Conservation (phyloP, 23 red algal genomes). For the Agarophyton chilense region DNA sequence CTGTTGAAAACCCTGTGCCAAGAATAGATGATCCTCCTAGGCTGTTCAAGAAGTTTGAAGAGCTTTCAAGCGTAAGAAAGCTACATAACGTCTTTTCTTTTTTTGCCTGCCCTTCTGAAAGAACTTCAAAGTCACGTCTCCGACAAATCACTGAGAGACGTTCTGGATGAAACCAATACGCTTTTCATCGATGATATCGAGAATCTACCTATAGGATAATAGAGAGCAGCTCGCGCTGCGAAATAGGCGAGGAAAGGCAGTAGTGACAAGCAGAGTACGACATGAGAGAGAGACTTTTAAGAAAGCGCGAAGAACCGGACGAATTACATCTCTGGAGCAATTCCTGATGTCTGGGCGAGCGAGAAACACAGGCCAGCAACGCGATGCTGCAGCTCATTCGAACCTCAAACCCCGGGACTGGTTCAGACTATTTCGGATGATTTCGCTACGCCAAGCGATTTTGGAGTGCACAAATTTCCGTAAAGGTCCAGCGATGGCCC, state of each 20-base stretch:
- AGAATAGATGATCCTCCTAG: constrained; percentile 82
- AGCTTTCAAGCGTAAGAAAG: constrained; percentile 58
- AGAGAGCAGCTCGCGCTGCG: constrained; percentile 30
- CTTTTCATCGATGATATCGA: constrained; percentile 65
- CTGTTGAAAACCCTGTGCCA: constrained; percentile 78
- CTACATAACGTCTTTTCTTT: constrained; percentile 70
- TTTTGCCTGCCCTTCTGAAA: constrained; percentile 55
- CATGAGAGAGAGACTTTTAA: neutral
- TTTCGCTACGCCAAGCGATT: too few species aligned
- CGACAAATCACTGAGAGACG: constrained; percentile 20
- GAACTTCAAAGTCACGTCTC: neutral
- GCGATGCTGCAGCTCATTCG: too few species aligned
- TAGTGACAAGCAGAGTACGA: constrained; percentile 31
- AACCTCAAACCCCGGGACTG: too few species aligned
- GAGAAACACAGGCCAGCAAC: neutral
- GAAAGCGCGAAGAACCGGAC: neutral
- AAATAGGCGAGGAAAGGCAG: constrained; percentile 16
- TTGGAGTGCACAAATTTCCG: too few species aligned
- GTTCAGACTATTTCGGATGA: too few species aligned
- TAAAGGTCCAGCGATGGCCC: too few species aligned
- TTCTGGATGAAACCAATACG: constrained; percentile 13
- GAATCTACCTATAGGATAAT: constrained; percentile 25
- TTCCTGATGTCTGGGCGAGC: neutral
- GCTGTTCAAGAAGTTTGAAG: constrained; percentile 65
- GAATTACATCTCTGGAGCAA: neutral